Evolutionary conservation across 1,139 yeast genomes (phyloP), one percentile per base, ranked within the genome.

Genomic region (Meyerozyma sp.): DNA sequence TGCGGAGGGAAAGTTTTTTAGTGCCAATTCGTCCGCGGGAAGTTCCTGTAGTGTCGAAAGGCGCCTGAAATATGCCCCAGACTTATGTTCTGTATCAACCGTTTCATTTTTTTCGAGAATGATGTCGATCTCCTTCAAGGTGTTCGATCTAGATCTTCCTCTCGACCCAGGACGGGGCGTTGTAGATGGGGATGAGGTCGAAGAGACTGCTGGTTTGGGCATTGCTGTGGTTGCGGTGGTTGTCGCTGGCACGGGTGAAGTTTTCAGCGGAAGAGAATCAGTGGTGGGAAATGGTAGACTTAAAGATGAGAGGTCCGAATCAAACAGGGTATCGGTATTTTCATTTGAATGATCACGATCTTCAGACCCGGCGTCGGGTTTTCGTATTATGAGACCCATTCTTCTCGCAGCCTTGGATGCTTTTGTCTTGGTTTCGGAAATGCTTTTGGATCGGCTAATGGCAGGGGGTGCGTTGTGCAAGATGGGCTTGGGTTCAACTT

Each of bases 1-100:
- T 6, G 23, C 23, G 2, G 23, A 21, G 20, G 28, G 27, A 9
- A 20, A 13, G 6, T 26, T 26, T 9, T 39, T 32, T 14, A 16
- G 8, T 36, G 38, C 34, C 14, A 45, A 42, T 43, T 67, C 74
- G 45, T 66, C 73, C 5, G 49, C 52, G n/a, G 75, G 75, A 44
- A 69, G 73, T 52, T 83, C 93, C 23, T 82, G 85, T 28, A 85
- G 62, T 0, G 86, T 81, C 1, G 93, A 83, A 40, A 85, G 62
- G 46, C 94, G 70, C 52, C 85, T 72, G 57, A 84, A 84, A 56
- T 84, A 84, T 32, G 88, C 90, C 13, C 82, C 81, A 42, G 80
- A 76, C 57, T 75, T 75, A 47, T 68, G 73, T 47, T 74, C 78
- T 8, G 71, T 62, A 50, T 66, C 74, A 9, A 65, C 73, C 42